phyloP scores from a whole-genome alignment of 2,329 filamentous ascomycete species.

The Sporothrix brasiliensis region DNA sequence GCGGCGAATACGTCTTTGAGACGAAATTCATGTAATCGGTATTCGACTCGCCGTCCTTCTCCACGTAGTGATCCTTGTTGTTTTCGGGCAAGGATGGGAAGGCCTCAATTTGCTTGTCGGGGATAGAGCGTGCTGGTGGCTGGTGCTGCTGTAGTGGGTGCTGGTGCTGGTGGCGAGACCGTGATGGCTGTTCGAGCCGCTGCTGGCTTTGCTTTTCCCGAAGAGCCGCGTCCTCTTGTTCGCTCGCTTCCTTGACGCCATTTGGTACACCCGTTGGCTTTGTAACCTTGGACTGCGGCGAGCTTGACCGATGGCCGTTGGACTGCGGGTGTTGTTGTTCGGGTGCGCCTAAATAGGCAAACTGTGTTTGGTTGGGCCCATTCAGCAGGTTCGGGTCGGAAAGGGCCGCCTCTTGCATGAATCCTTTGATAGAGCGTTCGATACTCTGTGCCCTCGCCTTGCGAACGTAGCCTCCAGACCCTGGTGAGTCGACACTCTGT shows the following conservation, averaged over 20 bases:
- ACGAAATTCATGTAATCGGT: conserved; percentile 30
- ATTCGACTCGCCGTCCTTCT: conserved; percentile 14
- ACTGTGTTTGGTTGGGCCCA: conserved; percentile 9
- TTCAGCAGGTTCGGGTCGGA: conserved; percentile 15
- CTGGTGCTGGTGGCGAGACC: neutral
- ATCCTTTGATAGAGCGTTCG: conserved; percentile 39
- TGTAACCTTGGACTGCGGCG: conserved; percentile 23
- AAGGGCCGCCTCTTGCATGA: conserved; percentile 37
- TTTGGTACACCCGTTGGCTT: neutral
- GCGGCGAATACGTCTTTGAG: conserved; percentile 18
- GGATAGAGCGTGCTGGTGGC: neutral
- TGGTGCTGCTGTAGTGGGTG: conserved; percentile 5
- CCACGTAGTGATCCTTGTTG: neutral
- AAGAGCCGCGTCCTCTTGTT: neutral
- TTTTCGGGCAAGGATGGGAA: neutral
- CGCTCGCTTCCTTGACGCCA: neutral
- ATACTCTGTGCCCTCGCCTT: conserved; percentile 40
- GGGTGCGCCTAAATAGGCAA: conserved; percentile 5
- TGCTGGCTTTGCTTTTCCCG: neutral
- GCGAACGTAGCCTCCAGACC: conserved; percentile 37
- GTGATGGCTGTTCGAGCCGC: neutral
- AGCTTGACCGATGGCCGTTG: conserved; percentile 22
- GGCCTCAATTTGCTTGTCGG: neutral
- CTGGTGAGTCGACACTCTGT: conserved; percentile 14
- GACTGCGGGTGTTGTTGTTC: conserved; percentile 8